phyloP scores from a whole-genome alignment of 179 eudicot genomes.

The Actinidia arguta region DNA sequence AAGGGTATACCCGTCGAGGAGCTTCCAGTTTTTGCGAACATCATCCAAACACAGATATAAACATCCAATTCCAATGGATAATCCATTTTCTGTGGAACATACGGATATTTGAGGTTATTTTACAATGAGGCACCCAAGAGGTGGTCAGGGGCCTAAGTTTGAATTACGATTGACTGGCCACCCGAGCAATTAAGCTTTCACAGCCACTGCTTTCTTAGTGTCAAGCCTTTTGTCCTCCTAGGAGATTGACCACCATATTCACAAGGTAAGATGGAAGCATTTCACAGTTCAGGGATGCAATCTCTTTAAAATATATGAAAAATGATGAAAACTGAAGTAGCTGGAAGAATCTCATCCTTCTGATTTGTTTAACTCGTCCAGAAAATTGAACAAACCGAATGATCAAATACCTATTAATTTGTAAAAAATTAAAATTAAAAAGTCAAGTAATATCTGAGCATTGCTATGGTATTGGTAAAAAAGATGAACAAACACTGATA shows the following conservation, averaged over 20 bases:
- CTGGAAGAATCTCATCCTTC: constrained; percentile 98
- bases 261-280: background rate
- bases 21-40: constrained; percentile 77
- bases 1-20: constrained; percentile 79
- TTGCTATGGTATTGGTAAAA: too few relatives aligned
- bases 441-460: too few relatives aligned
- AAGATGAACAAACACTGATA: too few relatives aligned
- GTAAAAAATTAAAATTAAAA: too few relatives aligned
- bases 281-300: background rate
- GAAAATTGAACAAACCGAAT: constrained; percentile 97
- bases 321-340: constrained; percentile 32
- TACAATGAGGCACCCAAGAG: background rate
- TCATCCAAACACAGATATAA: constrained; percentile 90
- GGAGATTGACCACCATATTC: constrained; percentile 15
- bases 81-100: constrained; percentile 83
- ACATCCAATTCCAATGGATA: constrained; percentile 93
- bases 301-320: background rate
- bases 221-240: background rate
- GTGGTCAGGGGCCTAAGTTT: background rate
- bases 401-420: constrained; percentile 75
- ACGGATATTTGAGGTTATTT: background rate
- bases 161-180: constrained; percentile 2
- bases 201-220: constrained; percentile 6
- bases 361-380: constrained; percentile 99
- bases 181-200: constrained; percentile 1